These are phyloP conservation scores for Dissophora ornata DNA, from an alignment of 192 early-diverging fungal species.

Conservation along the genomic window DNA sequence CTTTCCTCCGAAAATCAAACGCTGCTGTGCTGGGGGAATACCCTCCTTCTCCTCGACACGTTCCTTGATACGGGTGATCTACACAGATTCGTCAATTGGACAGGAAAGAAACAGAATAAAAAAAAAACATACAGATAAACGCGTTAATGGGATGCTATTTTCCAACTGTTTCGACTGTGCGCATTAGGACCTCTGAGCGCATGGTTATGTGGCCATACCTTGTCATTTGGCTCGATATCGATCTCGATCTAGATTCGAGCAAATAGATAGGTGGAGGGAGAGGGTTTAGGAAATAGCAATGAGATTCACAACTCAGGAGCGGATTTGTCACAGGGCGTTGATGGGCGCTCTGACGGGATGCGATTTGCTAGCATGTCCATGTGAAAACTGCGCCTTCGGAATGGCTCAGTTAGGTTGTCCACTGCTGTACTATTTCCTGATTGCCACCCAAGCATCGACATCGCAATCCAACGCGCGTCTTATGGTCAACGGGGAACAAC, in stretches of 20 bases:
- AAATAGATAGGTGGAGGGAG: neutral
- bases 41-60: conserved; percentile 96
- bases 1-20: conserved; percentile 94
- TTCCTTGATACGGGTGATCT: conserved; percentile 91
- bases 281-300: neutral
- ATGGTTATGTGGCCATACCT: conserved; percentile 58
- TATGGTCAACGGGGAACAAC: too few species aligned
- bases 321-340: too few species aligned
- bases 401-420: conserved; percentile 5
- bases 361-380: too few species aligned
- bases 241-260: conserved; percentile 80
- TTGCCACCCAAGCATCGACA: neutral
- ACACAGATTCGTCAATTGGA: neutral
- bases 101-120: neutral
- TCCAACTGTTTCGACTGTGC: too few species aligned
- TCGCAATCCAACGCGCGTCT: too few species aligned
- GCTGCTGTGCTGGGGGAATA: conserved; percentile 96
- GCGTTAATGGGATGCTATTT: too few species aligned
- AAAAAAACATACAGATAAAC: neutral
- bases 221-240: conserved; percentile 84
- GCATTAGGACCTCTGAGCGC: too few species aligned
- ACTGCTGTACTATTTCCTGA: too few species aligned
- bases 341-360: too few species aligned
- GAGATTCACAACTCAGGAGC: too few species aligned
- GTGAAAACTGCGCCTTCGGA: conserved; percentile 12